Conservation (phyloP, 2,329 filamentous ascomycete species). For the Pestalotiopsis fici region DNA sequence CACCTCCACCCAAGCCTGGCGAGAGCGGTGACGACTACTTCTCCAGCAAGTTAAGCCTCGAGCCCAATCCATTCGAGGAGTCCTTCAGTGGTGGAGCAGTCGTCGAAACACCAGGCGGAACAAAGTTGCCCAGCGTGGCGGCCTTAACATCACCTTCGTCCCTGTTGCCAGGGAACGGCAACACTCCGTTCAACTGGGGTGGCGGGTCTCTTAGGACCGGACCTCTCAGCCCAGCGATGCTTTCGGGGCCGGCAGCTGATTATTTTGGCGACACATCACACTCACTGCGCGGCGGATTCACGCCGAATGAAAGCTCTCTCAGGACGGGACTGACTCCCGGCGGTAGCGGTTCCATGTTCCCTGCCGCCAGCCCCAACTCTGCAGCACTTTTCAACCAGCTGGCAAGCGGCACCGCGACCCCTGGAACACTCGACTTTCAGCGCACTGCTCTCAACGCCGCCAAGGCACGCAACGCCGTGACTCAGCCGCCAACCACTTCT, state of each 20-base stretch:
- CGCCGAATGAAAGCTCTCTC: slow-evolving; percentile 93
- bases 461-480: slow-evolving; percentile 54
- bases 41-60: slow-evolving; percentile 67
- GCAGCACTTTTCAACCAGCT: slow-evolving; percentile 80
- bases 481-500: slow-evolving; percentile 40
- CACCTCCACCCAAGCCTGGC: slow-evolving; percentile 68
- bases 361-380: slow-evolving; percentile 83
- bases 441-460: slow-evolving; percentile 84
- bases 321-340: slow-evolving; percentile 91
- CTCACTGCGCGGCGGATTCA: slow-evolving; percentile 81
- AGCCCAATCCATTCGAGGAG: slow-evolving; percentile 96
- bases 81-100: slow-evolving; percentile 72
- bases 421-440: slow-evolving; percentile 90
- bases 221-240: slow-evolving; percentile 94
- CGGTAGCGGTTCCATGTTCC: slow-evolving; percentile 96
- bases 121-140: slow-evolving; percentile 85
- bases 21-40: slow-evolving; percentile 63
- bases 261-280: slow-evolving; percentile 81
- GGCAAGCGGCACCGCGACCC: slow-evolving; percentile 81
- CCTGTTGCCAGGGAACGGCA: slow-evolving; percentile 72
- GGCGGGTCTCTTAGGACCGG: slow-evolving; percentile 85
- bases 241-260: slow-evolving; percentile 81
- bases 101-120: slow-evolving; percentile 79
- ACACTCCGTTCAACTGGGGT: slow-evolving; percentile 77
- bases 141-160: slow-evolving; percentile 88